Base-by-base conservation (phyloP, 257 asterid genomes). In the Nicotiana obtusifolia region DNA sequence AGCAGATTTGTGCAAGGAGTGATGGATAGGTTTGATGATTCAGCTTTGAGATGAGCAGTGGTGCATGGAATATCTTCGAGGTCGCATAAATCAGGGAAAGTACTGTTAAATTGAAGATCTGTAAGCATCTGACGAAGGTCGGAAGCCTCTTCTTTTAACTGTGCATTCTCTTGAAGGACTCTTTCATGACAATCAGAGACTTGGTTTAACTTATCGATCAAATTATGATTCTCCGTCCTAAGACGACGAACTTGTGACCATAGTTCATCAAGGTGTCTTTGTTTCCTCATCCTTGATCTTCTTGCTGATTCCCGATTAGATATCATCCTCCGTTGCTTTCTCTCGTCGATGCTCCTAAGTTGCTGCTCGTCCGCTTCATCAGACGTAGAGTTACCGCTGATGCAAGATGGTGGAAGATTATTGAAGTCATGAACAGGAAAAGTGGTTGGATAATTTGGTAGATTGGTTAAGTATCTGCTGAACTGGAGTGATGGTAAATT, bases 251-350 rank as follows among this genome's bases (percentile, higher is more conserved):
- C 97, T 86, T 93, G 98, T 2, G 94, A 86, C 92, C 95, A 87
- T 2, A 95, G 89, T 88, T 93, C 99, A 41, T 93, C 98, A 4
- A 95, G 95, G 73, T 93, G 98, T 84, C 90, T 90, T 87, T 95
- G 98, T 78, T 95, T 95, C 33, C 99, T 82, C 99, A 95, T 95
- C 88, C 99, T 90, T 2, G 99, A 95, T 82, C 99, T 87, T 17
- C 99, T 77, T 0, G 99, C 99, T 0, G 99, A 95, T 81, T 93
- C 98, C 54, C 98, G 83, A 79, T 93, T 95, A 2, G 99, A 95
- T 84, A 93, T 91, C 98, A 93, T 95, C 68, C 99, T 86, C 83
- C 99, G 84, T 33, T 89, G 90, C 83, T 90, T 93, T 75, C 99
- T 88, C 86, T 95, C 98, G 31, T 92, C 94, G 13, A 89, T 86